Evolutionary conservation across 2,329 filamentous ascomycete genomes (phyloP), one percentile per base, ranked within the genome.

Genomic region (Leptographium galeiforme): DNA sequence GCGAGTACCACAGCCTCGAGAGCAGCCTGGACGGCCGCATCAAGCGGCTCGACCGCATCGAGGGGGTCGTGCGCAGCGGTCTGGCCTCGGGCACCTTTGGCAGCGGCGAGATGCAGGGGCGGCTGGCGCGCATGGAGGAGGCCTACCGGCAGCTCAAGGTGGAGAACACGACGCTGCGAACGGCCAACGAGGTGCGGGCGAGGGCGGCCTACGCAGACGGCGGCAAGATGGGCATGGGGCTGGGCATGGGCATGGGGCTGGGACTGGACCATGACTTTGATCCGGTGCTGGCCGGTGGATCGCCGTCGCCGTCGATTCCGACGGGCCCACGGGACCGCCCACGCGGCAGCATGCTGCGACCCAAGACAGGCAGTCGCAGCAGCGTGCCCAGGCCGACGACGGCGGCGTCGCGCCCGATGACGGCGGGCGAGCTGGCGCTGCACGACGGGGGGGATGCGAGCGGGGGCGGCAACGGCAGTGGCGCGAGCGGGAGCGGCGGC

Each of bases 1-100:
- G 89, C 57, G 90, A 97, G 63, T 97, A 96, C 63, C 87, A 94
- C 62, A 80, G 78, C 0, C 75, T 98, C 1, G 89, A 96, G 66
- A 82, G 82, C 60, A 87, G 82, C 40, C 79, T 96, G 33, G 87
- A 93, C 52, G 70, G 82, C 32, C 83, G 89, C 16, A 78, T 84
- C 56, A 93, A 94, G 71, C 88, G 89, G 60, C 78, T 98, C 34
- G 91, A 97, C 59, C 81, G 87, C 3, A 75, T 98, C 1, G 93
- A 98, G 68, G 81, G 83, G 16, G 78, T 88, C 44, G 81, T 93
- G 43, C 78, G 85, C 56, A 85, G 83, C 59, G 78, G 75, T 16
- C 69, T 82, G 16, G 75, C 79, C 2, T 66, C 69, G 1, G 78
- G 74, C 14, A 70, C 68, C 4, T 63, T 74, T 8, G 68, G 70